A percentile compares a stretch with the other conserved stretches of the same genome.
Conservation (phyloP, 208 protist species). For the Crithidia mellificae region DNA sequence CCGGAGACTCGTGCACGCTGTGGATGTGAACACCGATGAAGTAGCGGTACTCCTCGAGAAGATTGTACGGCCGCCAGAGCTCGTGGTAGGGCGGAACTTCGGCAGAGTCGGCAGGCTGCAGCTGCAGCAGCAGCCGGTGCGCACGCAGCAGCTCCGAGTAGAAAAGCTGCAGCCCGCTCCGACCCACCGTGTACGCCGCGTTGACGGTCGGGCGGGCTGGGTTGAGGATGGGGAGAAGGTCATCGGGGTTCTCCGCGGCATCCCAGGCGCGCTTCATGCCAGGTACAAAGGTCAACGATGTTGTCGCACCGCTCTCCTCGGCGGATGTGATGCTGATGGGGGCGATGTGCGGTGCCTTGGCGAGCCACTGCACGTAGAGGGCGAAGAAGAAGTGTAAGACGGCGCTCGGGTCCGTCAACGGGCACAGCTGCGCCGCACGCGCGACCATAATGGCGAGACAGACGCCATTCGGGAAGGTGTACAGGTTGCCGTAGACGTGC, state of each 20-base stretch:
- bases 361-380: constrained; percentile 82
- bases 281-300: constrained; percentile 31
- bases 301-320: constrained; percentile 16
- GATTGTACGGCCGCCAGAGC: constrained; percentile 53
- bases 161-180: constrained; percentile 65
- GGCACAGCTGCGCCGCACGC: constrained; percentile 93
- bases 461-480: constrained; percentile 96
- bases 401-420: constrained; percentile 66
- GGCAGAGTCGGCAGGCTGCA: background rate
- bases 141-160: constrained; percentile 64
- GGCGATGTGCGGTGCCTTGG: constrained; percentile 29
- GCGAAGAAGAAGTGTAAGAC: constrained; percentile 90
- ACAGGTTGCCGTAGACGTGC: constrained; percentile 95
- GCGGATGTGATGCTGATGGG: constrained; percentile 70
- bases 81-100: constrained; percentile 7
- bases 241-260: constrained; percentile 30
- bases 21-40: constrained; percentile 66
- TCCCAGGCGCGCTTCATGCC: constrained; percentile 78
- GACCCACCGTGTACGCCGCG: constrained; percentile 89
- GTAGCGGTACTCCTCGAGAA: constrained; percentile 45
- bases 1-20: constrained; percentile 17
- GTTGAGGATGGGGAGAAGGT: constrained; percentile 96
- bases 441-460: constrained; percentile 95
- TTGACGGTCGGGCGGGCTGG: constrained; percentile 97
- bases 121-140: constrained; percentile 31